phyloP scores from a whole-genome alignment of 2,329 filamentous ascomycete species.

The Colletotrichum gloeosporioides region DNA sequence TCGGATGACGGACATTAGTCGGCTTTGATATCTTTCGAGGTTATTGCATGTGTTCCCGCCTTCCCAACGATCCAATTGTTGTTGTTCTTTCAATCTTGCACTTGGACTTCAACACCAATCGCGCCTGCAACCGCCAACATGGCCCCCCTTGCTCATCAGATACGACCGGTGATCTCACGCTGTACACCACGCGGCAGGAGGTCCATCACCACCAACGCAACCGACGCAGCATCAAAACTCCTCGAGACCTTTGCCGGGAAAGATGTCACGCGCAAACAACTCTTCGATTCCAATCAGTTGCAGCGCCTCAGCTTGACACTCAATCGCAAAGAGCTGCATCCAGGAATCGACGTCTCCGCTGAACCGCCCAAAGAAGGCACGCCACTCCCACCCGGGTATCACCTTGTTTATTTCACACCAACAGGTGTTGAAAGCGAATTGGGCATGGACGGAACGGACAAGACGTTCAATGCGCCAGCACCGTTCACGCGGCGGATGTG shows the following conservation, averaged over 20 bases:
- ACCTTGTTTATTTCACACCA: slow-evolving; percentile 69
- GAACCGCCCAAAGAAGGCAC: slow-evolving; percentile 46
- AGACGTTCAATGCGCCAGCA: slow-evolving; percentile 60
- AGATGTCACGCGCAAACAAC: slow-evolving; percentile 42
- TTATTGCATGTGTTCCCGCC: background rate
- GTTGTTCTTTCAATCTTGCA: background rate
- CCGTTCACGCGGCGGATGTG: slow-evolving; percentile 72
- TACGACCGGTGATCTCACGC: background rate
- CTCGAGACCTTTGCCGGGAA: slow-evolving; percentile 32
- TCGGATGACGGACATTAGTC: background rate
- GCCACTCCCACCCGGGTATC: slow-evolving; percentile 62
- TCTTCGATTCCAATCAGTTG: slow-evolving; percentile 67
- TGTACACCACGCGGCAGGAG: background rate
- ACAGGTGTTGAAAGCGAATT: slow-evolving; percentile 58
- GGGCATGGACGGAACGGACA: slow-evolving; percentile 65
- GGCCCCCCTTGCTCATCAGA: background rate
- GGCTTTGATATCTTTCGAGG: background rate
- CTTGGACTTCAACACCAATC: background rate
- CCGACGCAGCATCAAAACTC: slow-evolving; percentile 34
- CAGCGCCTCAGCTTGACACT: slow-evolving; percentile 67
- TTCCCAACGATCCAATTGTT: background rate
- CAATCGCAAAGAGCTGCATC: slow-evolving; percentile 46
- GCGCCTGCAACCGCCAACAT: background rate
- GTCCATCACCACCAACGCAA: background rate
- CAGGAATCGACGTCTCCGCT: slow-evolving; percentile 42